Evolutionary conservation across 73 alveolate species (phyloP).

Genomic region (Tetrahymena thermophila): DNA sequence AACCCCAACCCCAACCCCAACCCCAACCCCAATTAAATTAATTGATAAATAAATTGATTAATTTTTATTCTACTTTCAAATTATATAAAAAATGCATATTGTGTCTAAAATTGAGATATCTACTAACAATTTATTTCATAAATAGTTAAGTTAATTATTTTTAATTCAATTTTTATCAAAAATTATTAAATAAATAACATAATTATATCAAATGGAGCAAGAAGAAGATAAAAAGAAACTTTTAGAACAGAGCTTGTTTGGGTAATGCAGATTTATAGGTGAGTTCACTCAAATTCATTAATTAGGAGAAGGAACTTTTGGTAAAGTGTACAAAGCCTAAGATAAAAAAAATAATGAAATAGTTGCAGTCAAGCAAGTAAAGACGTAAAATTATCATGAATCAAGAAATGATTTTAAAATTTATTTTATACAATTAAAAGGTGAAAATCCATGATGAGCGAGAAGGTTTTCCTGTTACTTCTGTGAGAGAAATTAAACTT

Average conservation of each 20-base stretch:
- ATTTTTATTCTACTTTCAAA: background rate
- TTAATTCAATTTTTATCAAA: background rate
- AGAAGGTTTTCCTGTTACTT: conserved; percentile 82
- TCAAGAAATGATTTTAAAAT: background rate
- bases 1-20: background rate
- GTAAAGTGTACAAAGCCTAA: background rate
- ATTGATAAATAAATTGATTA: background rate
- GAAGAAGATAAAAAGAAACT: background rate
- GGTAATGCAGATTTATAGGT: background rate
- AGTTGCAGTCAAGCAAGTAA: background rate
- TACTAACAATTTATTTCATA: background rate
- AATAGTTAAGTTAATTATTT: background rate
- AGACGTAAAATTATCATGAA: background rate
- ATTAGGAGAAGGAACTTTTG: background rate
- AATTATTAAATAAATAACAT: background rate
- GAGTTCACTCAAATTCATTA: background rate
- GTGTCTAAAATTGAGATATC: background rate
- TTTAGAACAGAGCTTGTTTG: background rate
- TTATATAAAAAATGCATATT: background rate
- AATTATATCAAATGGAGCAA: background rate
- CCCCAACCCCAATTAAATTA: background rate
- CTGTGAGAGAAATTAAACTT: conserved; percentile 62
- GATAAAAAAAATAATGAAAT: background rate
- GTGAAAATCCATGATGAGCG: conserved; percentile 66
- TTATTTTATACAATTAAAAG: background rate